These are phyloP conservation scores for Coniella lustricola DNA, from an alignment of 2,329 filamentous ascomycete species.

Conservation along the genomic window DNA sequence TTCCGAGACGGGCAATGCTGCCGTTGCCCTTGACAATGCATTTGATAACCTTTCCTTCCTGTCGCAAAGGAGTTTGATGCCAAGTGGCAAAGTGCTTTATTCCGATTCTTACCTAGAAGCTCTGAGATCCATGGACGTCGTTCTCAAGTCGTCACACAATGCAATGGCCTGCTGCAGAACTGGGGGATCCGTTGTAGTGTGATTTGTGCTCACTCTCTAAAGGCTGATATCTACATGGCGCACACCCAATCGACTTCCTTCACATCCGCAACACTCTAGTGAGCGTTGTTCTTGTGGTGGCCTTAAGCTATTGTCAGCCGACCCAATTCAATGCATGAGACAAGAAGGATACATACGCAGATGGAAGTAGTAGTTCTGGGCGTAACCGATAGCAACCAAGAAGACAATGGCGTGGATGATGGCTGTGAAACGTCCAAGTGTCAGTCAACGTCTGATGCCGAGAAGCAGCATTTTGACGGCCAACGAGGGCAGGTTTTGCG, in stretches of 20 bases:
- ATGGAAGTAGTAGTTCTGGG: conserved; percentile 99
- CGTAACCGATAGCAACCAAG: conserved; percentile 79
- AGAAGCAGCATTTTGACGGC: neutral
- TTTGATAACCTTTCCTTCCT: too few relatives aligned
- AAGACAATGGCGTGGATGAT: conserved; percentile 78
- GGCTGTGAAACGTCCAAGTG: conserved; percentile 49
- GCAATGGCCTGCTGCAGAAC: neutral
- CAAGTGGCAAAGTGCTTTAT: too few relatives aligned
- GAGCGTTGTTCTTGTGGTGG: conserved; percentile 99
- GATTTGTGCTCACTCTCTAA: conserved; percentile 11
- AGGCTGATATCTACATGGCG: conserved; percentile 13
- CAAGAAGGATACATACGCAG: conserved; percentile 62
- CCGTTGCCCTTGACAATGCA: too few relatives aligned
- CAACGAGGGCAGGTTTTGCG: neutral
- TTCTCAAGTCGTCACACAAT: neutral
- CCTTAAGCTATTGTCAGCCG: conserved; percentile 44
- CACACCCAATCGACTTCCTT: conserved; percentile 6
- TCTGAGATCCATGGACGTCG: too few relatives aligned
- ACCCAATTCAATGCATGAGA: neutral
- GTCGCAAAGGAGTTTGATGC: too few relatives aligned
- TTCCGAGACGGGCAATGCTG: too few relatives aligned
- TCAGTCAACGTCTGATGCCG: neutral
- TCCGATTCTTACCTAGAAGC: too few relatives aligned
- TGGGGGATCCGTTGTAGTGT: conserved; percentile 3
- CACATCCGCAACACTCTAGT: conserved; percentile 51